Evolutionary conservation across 2,329 filamentous ascomycete species (phyloP), one percentile per base, ranked within the genome.

Genomic region (Acrocalymma vagum): DNA sequence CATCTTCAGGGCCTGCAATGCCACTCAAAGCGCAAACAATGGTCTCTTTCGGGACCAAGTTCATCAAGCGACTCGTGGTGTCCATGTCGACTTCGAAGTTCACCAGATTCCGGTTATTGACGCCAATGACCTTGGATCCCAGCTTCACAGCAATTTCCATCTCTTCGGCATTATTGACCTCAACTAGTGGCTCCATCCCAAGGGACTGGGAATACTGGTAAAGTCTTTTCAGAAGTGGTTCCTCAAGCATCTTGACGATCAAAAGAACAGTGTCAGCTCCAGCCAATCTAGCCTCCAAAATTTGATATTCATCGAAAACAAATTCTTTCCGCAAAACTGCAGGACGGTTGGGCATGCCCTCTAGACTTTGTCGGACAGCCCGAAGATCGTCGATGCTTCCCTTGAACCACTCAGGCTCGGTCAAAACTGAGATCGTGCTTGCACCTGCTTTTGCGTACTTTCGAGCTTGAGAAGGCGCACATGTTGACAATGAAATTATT

Each of bases 371-470:
- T 29, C 94, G 84, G 20, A 97, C 94, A 22, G 87, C 84, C 45
- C 88, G 84, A 38, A 99, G 75, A 66, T 99, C 94, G 43, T 99
- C 93, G 46, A 99, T 92, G 70, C 88, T 95, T 31, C 94, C 94
- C 74, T 96, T 97, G 78, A 99, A 99, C 94, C 94, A 99, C 64
- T 97, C 88, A 0, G 95, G 94, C 72, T 99, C 94, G 0, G 94
- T 99, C 30, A 99, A 81, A n/a, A 99, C 94, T 1, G 94, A 97
- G 54, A 99, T 99, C 25, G 95, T 90, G 66, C 93, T 97, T 31
- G 94, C 94, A 10, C 94, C 95, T 6, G 94, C 92, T 35, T 94
- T 80, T 8, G 95, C 94, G 69, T 99, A 99, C 55, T 87, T 90
- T 51, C 86, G 85, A 27, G 95, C 94, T 70, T 99, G 94, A 5